phyloP scores from a whole-genome alignment of 169 alveolate species.

The Plasmodium reichenowi region DNA sequence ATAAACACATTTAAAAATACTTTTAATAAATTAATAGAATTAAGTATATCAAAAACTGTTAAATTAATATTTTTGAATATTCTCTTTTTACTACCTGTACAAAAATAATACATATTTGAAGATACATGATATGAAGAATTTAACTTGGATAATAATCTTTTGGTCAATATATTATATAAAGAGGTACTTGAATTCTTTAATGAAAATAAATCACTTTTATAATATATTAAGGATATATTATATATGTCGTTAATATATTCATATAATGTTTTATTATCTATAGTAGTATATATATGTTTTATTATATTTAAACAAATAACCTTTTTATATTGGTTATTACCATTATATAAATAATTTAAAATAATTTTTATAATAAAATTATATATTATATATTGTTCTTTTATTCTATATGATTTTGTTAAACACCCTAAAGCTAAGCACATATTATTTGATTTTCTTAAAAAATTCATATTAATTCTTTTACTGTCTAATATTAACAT shows the following conservation, averaged over 20 bases:
- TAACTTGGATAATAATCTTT: conserved; percentile 64
- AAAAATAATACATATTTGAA: conserved; percentile 72
- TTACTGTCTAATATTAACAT: conserved; percentile 43
- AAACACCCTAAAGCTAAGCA: conserved; percentile 70
- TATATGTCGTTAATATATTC: conserved; percentile 72
- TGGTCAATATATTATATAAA: conserved; percentile 66
- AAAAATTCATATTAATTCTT: conserved; percentile 51
- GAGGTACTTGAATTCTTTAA: conserved; percentile 76
- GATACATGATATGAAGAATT: conserved; percentile 75
- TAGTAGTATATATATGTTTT: conserved; percentile 69
- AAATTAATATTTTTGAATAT: conserved; percentile 70
- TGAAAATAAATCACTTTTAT: conserved; percentile 65
- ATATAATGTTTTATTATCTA: conserved; percentile 74
- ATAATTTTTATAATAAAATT: conserved; percentile 62
- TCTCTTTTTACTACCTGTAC: conserved; percentile 76
- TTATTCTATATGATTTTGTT: conserved; percentile 59
- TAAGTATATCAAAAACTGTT: conserved; percentile 66
- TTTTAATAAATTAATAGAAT: conserved; percentile 47
- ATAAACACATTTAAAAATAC: conserved; percentile 68
- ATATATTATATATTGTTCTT: conserved; percentile 73
- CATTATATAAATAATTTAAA: conserved; percentile 64
- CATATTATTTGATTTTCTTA: conserved; percentile 71
- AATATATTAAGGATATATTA: conserved; percentile 61
- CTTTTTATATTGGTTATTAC: conserved; percentile 66
- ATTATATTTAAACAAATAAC: conserved; percentile 71